phyloP scores from a whole-genome alignment of 1,284 basidiomycete species.

The Taiwanofungus camphoratus region DNA sequence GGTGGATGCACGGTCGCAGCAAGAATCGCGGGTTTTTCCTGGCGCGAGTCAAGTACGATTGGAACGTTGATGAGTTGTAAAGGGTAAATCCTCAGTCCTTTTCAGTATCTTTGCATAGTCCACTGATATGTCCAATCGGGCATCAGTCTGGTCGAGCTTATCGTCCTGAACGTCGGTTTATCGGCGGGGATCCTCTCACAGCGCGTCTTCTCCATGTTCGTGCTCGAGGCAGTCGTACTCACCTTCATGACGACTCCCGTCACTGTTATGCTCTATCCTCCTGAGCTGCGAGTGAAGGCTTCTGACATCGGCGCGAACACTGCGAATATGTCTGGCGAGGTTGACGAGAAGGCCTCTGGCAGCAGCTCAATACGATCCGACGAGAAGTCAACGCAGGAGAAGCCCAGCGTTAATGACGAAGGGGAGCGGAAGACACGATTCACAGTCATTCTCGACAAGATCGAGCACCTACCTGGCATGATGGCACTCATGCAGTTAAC shows the following conservation, averaged over 20 bases:
- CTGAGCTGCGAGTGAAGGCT: slow-evolving; percentile 47
- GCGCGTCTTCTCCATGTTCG: slow-evolving; percentile 85
- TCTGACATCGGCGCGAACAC: slow-evolving; percentile 41
- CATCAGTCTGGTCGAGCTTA: slow-evolving; percentile 43
- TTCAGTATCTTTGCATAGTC: background rate
- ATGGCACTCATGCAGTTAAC: slow-evolving; percentile 68
- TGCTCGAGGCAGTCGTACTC: slow-evolving; percentile 80
- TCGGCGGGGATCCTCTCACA: slow-evolving; percentile 60
- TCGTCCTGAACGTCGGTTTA: slow-evolving; percentile 71
- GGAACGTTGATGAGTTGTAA: slow-evolving; percentile 74
- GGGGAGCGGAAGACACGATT: slow-evolving; percentile 48
- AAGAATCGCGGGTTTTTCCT: slow-evolving; percentile 43
- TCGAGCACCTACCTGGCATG: slow-evolving; percentile 80
- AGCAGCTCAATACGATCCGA: slow-evolving; percentile 3
- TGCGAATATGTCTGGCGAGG: slow-evolving; percentile 33
- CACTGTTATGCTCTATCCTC: slow-evolving; percentile 76
- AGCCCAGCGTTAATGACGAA: slow-evolving; percentile 17
- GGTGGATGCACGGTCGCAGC: slow-evolving; percentile 51
- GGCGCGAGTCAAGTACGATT: slow-evolving; percentile 59
- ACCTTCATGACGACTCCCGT: slow-evolving; percentile 89
- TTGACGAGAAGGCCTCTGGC: slow-evolving; percentile 8
- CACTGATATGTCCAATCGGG: background rate
- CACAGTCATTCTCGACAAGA: slow-evolving; percentile 84
- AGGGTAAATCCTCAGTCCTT: slow-evolving; percentile 36
- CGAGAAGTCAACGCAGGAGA: slow-evolving; percentile 5